Evolutionary conservation across 2,329 filamentous ascomycete genomes (phyloP), one percentile per base, ranked within the genome.

Genomic region (Paecilomyces sp.): DNA sequence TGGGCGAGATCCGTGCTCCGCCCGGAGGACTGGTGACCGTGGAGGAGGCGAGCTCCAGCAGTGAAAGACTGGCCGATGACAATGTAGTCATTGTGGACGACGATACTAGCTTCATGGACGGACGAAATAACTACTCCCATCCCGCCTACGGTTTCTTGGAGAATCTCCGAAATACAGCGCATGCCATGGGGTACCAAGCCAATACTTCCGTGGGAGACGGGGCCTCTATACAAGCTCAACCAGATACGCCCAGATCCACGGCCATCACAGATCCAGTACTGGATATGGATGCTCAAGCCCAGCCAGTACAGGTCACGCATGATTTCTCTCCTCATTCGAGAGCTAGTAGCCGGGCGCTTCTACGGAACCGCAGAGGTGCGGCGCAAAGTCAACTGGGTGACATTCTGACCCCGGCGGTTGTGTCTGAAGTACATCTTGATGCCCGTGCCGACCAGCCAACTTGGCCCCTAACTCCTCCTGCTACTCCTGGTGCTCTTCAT

Each of bases 1-100:
- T 85, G 58, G 84, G 83, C 47, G 83, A 86, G 68, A 85, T 86
- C 63, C 72, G 73, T 51, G 75, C 73, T 34, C 68, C 72, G 9
- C 58, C 68, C 6, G 64, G 70, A 22, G 70, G 71, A 4, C 66
- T 80, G 5, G 67, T 74, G 51, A 69, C 76, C 1, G 77, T 80
- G 3, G 78, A 79, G 60, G 78, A 80, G 62, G 74, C 72, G 2
- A 75, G 71, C 58, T 68, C 72, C 12, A 74, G 66, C 58, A 72
- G 72, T 55, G 74, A 77, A 64, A 65, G 69, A 31, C 66, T 72
- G 33, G 67, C 64, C 8, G 70, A 70, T 41, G 75, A 76, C 18
- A 71, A 71, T 60, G 66, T 75, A 9, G 65, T 73, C 25, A 71
- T 77, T 13, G 65, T 76, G 25, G 69, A 74, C 47, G 75, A 77